Percentiles rank a stretch among this genome's conserved stretches.
These are phyloP conservation scores for Pythium rhizo-oryzae DNA, from an alignment of 352 stramenopile genomes.

Conservation along the genomic window DNA sequence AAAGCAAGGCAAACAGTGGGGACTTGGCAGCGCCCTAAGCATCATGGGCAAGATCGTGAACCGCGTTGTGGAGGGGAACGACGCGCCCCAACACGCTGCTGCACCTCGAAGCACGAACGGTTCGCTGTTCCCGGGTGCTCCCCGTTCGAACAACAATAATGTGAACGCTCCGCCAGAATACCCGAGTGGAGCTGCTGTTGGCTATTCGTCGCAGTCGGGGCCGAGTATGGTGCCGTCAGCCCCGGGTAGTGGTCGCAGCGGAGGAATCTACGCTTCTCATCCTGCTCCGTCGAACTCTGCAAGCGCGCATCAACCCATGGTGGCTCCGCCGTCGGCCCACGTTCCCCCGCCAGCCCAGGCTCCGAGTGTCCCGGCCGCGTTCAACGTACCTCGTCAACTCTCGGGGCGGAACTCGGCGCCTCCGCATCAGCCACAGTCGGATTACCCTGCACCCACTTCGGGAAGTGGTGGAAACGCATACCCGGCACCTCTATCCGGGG, in stretches of 20 bases:
- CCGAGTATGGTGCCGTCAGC: slow-evolving; percentile 10
- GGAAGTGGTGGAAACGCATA: slow-evolving; percentile 10
- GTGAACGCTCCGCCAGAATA: slow-evolving; percentile 27
- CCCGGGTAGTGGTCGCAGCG: slow-evolving; percentile 20
- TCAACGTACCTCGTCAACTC: slow-evolving; percentile 21
- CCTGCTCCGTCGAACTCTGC: background rate
- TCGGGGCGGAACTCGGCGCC: slow-evolving; percentile 20
- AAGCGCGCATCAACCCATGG: background rate
- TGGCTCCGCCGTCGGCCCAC: background rate
- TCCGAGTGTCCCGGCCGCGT: slow-evolving; percentile 13
- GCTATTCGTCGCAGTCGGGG: slow-evolving; percentile 20
- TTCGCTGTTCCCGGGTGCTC: slow-evolving; percentile 43
- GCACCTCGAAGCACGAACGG: slow-evolving; percentile 27
- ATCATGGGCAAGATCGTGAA: slow-evolving; percentile 91
- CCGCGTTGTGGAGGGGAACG: slow-evolving; percentile 77
- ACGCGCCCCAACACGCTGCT: slow-evolving; percentile 32
- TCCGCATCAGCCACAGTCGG: slow-evolving; percentile 10
- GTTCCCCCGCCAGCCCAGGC: slow-evolving; percentile 4
- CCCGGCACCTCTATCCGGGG: slow-evolving; percentile 1
- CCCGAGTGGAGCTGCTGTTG: slow-evolving; percentile 27
- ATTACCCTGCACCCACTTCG: slow-evolving; percentile 22
- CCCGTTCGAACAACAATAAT: slow-evolving; percentile 32
- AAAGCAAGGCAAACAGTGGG: slow-evolving; percentile 73
- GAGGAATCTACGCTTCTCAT: slow-evolving; percentile 13
- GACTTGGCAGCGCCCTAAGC: slow-evolving; percentile 73